Percentiles rank a stretch among this genome's conserved stretches.
These are phyloP conservation scores for Chiua virens DNA, from an alignment of 768 basidiomycete genomes.

Conservation along the genomic window DNA sequence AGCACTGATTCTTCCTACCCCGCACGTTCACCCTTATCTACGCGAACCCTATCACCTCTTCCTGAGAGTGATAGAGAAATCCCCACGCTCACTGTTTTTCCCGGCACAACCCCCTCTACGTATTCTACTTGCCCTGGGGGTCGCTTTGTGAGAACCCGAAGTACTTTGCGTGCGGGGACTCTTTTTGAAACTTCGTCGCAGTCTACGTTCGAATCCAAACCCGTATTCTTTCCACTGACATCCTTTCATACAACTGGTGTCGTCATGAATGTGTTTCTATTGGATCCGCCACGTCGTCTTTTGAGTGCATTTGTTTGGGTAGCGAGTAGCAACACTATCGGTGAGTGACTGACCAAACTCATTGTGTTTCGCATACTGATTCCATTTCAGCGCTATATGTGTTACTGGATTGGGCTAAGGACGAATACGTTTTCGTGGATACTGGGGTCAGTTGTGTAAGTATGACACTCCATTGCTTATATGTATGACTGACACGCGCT, in stretches of 20 bases:
- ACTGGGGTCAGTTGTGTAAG: slow-evolving; percentile 73
- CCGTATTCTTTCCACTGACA: slow-evolving; percentile 58
- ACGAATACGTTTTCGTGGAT: slow-evolving; percentile 70
- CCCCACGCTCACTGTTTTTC: background rate
- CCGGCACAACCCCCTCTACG: slow-evolving; percentile 1
- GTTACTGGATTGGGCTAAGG: slow-evolving; percentile 63
- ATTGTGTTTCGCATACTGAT: background rate
- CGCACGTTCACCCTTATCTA: slow-evolving; percentile 24
- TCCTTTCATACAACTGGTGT: slow-evolving; percentile 64
- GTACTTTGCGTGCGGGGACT: slow-evolving; percentile 6
- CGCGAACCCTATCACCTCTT: slow-evolving; percentile 20
- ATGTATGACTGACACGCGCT: slow-evolving; percentile 1
- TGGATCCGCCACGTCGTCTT: slow-evolving; percentile 61
- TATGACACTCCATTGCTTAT: slow-evolving; percentile 15
- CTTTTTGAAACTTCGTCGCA: slow-evolving; percentile 14
- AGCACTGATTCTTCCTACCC: slow-evolving; percentile 7
- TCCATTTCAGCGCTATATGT: slow-evolving; percentile 58
- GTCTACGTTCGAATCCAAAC: slow-evolving; percentile 27
- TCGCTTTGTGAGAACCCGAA: slow-evolving; percentile 1
- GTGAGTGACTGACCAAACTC: slow-evolving; percentile 10
- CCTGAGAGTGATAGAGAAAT: slow-evolving; percentile 19
- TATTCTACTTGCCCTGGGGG: slow-evolving; percentile 7
- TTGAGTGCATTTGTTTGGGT: slow-evolving; percentile 74
- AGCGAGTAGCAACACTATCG: slow-evolving; percentile 38
- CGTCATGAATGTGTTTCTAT: slow-evolving; percentile 76